A percentile compares a stretch with the other conserved stretches of the same genome.
phyloP scores from a whole-genome alignment of 2,329 filamentous ascomycete genomes.

The Epichloe brachyelytri region DNA sequence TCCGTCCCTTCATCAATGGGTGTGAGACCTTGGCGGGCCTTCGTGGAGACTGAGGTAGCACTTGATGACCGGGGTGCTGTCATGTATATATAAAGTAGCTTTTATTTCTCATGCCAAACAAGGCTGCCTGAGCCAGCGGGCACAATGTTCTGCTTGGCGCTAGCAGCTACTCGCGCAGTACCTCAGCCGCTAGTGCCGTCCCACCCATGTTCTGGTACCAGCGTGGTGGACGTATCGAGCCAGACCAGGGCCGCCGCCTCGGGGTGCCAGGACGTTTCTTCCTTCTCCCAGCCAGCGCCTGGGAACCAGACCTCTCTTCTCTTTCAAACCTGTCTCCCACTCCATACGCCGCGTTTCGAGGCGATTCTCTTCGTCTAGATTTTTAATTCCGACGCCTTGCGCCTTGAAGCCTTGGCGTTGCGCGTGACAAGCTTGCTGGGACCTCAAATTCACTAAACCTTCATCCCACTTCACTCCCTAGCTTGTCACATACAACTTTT shows the following conservation, averaged over 20 bases:
- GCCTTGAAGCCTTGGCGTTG: background rate
- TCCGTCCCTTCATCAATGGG: conserved; percentile 25
- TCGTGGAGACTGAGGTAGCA: conserved; percentile 23
- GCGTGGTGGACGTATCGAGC: conserved; percentile 19
- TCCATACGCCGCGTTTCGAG: conserved; percentile 16
- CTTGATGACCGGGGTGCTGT: conserved; percentile 17
- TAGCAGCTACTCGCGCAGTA: conserved; percentile 15
- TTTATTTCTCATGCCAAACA: conserved; percentile 5
- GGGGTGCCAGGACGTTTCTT: conserved; percentile 26
- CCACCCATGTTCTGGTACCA: conserved; percentile 24
- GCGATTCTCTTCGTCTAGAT: conserved; percentile 14
- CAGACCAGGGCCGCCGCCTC: conserved; percentile 24
- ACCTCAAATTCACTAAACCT: background rate
- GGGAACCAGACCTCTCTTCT: conserved; percentile 21
- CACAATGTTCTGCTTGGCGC: conserved; percentile 5
- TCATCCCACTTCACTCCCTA: background rate
- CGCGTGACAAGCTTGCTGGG: background rate
- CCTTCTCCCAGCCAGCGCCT: conserved; percentile 23
- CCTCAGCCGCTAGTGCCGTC: conserved; percentile 19
- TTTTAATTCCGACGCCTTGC: conserved; percentile 5
- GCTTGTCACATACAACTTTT: background rate
- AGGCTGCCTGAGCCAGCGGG: background rate
- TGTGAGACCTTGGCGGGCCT: conserved; percentile 25
- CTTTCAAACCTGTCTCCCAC: conserved; percentile 21
- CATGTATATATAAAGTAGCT: conserved; percentile 21